Evolutionary conservation across 164 flowering plant genomes (phyloP).

Genomic region (Sextonia rubra): DNA sequence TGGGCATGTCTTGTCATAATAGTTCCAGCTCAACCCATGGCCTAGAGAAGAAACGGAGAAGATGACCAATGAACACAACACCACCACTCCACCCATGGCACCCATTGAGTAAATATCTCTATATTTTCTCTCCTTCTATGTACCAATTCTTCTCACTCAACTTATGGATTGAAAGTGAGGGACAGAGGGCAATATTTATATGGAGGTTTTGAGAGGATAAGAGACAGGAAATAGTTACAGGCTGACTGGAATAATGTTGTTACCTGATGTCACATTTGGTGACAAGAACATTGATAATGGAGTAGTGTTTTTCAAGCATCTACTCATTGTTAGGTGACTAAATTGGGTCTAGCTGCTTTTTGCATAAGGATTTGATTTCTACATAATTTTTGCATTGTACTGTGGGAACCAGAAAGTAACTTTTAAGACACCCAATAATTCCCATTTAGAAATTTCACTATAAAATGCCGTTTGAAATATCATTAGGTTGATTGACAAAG

Average conservation of each 20-base stretch:
- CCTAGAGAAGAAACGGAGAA: slow-evolving; percentile 2
- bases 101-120: background rate
- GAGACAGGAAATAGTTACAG: background rate
- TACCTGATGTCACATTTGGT: slow-evolving; percentile 7
- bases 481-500: no score
- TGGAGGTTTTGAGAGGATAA: background rate
- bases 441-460: no score
- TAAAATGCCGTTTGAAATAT: no score
- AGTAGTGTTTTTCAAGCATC: slow-evolving; percentile 6
- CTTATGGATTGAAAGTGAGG: background rate
- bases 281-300: background rate
- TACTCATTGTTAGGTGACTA: background rate
- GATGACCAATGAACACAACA: background rate
- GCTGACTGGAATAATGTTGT: background rate
- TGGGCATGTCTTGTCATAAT: slow-evolving; percentile 66
- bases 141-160: background rate
- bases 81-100: background rate
- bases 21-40: slow-evolving; percentile 42
- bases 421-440: no score
- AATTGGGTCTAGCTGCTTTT: background rate
- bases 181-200: background rate
- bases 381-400: no score
- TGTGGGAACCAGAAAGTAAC: no score
- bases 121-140: background rate
- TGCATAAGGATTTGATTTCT: background rate